phyloP scores from a whole-genome alignment of 1,284 basidiomycete species.

The Leccinum fallax region DNA sequence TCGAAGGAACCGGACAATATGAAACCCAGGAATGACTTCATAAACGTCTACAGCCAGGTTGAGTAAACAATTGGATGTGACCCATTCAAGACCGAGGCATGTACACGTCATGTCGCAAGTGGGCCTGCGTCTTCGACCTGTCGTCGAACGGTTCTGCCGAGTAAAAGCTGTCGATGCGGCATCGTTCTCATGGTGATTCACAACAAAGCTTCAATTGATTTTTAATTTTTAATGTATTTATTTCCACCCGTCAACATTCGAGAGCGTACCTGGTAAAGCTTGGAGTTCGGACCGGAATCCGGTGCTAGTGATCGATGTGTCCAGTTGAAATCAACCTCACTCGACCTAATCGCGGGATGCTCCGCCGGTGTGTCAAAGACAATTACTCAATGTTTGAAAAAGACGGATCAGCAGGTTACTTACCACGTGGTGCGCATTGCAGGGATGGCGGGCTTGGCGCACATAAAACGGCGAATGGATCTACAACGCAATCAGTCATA shows the following conservation, averaged over 20 bases:
- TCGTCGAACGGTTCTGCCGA: constrained; percentile 3
- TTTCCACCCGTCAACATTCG: not conserved
- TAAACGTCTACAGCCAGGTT: not conserved
- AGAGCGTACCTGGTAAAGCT: not conserved
- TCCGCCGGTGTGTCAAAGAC: not conserved
- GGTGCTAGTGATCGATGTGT: not conserved
- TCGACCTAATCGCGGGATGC: not conserved
- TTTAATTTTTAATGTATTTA: not conserved
- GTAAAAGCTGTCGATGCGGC: not conserved
- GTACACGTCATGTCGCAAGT: not conserved
- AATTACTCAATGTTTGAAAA: not conserved
- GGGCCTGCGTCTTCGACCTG: not conserved
- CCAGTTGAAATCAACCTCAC: not conserved
- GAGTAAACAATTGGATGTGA: not conserved
- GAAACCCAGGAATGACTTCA: constrained; percentile 8
- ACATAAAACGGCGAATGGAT: not conserved
- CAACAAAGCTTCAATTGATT: not conserved
- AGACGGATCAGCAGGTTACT: not conserved
- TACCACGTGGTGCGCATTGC: not conserved
- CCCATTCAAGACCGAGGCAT: constrained; percentile 1
- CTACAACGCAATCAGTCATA: not conserved
- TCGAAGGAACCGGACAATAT: not conserved
- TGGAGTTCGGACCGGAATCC: not conserved
- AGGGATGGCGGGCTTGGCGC: not conserved
- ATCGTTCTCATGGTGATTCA: constrained; percentile 9